Conservation (phyloP, 768 basidiomycete species). For the Mycena chlorophos region DNA sequence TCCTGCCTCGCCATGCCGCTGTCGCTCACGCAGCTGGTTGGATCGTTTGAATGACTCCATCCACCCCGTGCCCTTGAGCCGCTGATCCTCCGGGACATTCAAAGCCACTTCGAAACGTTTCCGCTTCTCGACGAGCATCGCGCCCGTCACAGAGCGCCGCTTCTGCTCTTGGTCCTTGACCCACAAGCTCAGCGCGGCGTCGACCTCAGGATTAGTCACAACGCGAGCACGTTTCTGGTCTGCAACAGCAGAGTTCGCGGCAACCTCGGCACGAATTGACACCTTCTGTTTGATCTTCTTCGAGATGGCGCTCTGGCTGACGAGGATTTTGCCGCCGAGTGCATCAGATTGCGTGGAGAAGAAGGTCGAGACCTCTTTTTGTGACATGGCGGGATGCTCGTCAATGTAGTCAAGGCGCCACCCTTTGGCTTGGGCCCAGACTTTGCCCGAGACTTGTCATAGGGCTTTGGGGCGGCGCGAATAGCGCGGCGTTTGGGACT, state of each 20-base stretch:
- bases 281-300: conserved; percentile 15
- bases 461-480: background rate
- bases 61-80: conserved; percentile 26
- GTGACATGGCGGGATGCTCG: conserved; percentile 21
- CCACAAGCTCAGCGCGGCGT: conserved; percentile 34
- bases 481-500: background rate
- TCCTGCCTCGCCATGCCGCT: conserved; percentile 31
- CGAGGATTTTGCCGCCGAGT: conserved; percentile 23
- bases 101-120: conserved; percentile 27
- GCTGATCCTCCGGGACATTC: conserved; percentile 29
- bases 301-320: conserved; percentile 30
- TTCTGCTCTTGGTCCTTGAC: conserved; percentile 30
- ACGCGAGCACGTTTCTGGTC: conserved; percentile 30
- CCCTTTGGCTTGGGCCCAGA: conserved; percentile 4
- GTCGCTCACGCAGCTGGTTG: conserved; percentile 23
- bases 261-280: conserved; percentile 10
- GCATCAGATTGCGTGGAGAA: conserved; percentile 7
- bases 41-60: conserved; percentile 23
- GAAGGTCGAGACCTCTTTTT: conserved; percentile 22
- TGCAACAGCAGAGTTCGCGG: conserved; percentile 26
- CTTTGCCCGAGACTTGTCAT: background rate
- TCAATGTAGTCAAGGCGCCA: conserved; percentile 22
- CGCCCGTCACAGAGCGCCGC: conserved; percentile 24
- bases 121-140: conserved; percentile 30
- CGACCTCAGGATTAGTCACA: conserved; percentile 38